Base-by-base conservation (phyloP, 164 flowering plant genomes). In the Chimonanthus salicifolius region DNA sequence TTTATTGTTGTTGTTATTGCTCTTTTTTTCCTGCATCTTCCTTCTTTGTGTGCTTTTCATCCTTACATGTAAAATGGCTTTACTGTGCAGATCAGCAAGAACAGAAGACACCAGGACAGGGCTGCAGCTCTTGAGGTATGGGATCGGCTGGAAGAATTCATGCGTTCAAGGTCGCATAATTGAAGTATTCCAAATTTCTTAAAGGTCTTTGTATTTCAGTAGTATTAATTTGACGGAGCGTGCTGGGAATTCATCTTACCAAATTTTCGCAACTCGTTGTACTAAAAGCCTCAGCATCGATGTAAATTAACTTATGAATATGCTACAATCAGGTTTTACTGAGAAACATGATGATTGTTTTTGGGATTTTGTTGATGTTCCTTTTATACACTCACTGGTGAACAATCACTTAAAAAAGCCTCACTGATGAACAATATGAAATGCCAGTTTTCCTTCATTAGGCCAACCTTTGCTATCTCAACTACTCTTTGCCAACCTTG, bases 121-220 rank as follows among this genome's bases (percentile, higher is more conserved):
- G 97, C 99, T 82, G 99, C 99, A 21, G 99, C 98, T 3, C 86
- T 96, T 69, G 99, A 96, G 84, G 97, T 96, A 50, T 96, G 99
- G 99, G 97, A 91, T 49, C 87, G 85, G 71, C 84, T 96, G 63
- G 99, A 96, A 83, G 97, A 89, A 78, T 94, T 96, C 75, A 86
- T 92, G 75, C 88, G 94, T 69, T 89, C 97, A 46, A 86, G 97
- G n/a, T 93, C 99, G 21, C 98, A 86, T 85, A 72, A 82, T 74
- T 92, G 85, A 88, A 62, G 50, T 46, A 3, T 33, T 46, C 47
- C 72, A 58, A 69, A 46, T 16, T 58, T 49, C n/a, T 47, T 11
- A 9, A 20, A 60, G 16, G 7, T 69, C 9, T 16, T 16, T 50
- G 54, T 44, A 20, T 49, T 18, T 69, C 44, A 4, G 47, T 21